These are phyloP conservation scores for Samsoniella hepiali DNA, from an alignment of 2,329 filamentous ascomycete genomes.

Conservation along the genomic window DNA sequence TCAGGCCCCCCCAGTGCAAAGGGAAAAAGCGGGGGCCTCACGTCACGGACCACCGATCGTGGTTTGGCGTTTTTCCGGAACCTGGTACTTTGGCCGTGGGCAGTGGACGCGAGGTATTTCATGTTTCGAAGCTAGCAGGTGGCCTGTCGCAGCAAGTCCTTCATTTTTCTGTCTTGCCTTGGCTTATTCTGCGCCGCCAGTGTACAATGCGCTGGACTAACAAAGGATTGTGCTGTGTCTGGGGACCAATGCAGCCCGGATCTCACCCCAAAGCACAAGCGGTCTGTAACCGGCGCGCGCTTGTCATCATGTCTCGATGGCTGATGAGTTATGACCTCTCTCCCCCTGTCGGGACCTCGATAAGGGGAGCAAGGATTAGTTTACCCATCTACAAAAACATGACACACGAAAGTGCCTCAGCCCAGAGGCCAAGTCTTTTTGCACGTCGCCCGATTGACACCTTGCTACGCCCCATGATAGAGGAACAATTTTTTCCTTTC, in stretches of 20 bases:
- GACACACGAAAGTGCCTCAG: slow-evolving; percentile 12
- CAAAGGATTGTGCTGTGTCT: too few species aligned
- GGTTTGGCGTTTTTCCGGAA: slow-evolving; percentile 13
- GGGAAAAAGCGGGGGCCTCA: slow-evolving; percentile 20
- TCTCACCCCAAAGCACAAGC: not conserved
- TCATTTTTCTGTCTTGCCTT: too few species aligned
- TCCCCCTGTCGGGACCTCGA: not conserved
- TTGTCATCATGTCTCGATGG: not conserved
- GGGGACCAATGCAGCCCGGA: too few species aligned
- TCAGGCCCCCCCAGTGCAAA: slow-evolving; percentile 11
- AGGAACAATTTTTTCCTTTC: not conserved
- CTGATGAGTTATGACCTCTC: slow-evolving; percentile 5
- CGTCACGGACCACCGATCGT: slow-evolving; percentile 24
- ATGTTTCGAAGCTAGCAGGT: too few species aligned
- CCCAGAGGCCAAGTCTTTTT: not conserved
- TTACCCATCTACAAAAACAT: not conserved
- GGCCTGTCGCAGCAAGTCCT: too few species aligned
- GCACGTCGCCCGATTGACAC: not conserved
- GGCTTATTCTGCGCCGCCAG: too few species aligned
- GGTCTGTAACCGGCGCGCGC: not conserved
- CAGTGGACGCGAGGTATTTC: too few species aligned
- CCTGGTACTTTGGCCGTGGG: not conserved
- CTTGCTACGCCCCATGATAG: not conserved
- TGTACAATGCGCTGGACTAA: too few species aligned
- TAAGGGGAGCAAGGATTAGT: not conserved